These are phyloP conservation scores for Collybia mongolica DNA, from an alignment of 768 basidiomycete species.

Conservation along the genomic window DNA sequence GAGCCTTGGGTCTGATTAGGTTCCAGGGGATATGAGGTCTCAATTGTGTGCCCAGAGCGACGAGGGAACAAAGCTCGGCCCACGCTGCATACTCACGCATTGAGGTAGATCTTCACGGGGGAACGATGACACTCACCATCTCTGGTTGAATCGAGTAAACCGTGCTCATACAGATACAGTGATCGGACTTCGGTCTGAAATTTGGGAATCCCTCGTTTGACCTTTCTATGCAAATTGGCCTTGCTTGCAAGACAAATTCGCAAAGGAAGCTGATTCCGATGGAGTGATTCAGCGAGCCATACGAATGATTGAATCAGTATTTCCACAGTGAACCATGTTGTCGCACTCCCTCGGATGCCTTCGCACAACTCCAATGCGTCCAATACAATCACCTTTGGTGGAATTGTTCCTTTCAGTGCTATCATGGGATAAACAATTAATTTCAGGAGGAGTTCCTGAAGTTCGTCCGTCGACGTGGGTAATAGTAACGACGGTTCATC, in stretches of 20 bases:
- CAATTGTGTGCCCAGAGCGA: not conserved
- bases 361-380: constrained; percentile 12
- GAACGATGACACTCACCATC: constrained; percentile 6
- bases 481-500: constrained; percentile 11
- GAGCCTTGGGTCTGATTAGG: not conserved
- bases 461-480: constrained; percentile 12
- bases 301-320: constrained; percentile 14
- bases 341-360: constrained; percentile 1
- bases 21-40: not conserved
- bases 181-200: constrained; percentile 10
- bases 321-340: constrained; percentile 11
- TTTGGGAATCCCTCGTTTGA: constrained; percentile 10
- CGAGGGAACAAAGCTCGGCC: constrained; percentile 9
- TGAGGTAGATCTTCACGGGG: too few species aligned
- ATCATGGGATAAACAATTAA: constrained; percentile 14
- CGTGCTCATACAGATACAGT: constrained; percentile 9
- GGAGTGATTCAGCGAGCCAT: constrained; percentile 15
- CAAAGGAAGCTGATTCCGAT: constrained; percentile 11
- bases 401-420: constrained; percentile 6
- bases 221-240: constrained; percentile 11
- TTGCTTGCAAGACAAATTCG: constrained; percentile 13
- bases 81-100: constrained; percentile 2
- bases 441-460: constrained; percentile 11
- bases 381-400: constrained; percentile 14
- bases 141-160: constrained; percentile 12